Base-by-base conservation (phyloP, 2,329 filamentous ascomycete genomes). In the Nigrospora sphaerica region DNA sequence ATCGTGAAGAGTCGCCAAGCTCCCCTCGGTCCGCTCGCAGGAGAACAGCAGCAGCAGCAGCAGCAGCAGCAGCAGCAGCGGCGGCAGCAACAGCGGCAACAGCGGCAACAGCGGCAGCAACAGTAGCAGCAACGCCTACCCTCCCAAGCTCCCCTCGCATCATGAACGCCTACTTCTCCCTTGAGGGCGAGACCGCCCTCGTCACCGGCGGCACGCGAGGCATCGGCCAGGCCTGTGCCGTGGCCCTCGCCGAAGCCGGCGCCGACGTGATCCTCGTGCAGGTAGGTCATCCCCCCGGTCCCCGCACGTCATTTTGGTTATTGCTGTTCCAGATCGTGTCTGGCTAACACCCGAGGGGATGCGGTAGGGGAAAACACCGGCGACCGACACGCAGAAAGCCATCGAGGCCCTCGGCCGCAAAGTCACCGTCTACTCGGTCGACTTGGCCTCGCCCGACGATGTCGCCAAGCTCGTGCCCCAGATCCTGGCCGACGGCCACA, bases 321-420 rank as follows among this genome's bases (percentile, higher is more conserved):
- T 12, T 10, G 23, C 7, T 10, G 23, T 28, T 9, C 23, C 23
- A 2, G 7, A 10, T 28, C 23, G 23, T 28, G 23, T 10, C 23
- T 9, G 23, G 7, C 23, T 36, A 36, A 36, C 6, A n/a, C 34
- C 34, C 6, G 2, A 28, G 7, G 23, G 23, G 23, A 9, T 2
- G 11, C 36, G 23, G 23, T 45, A 75, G 72, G 64, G 73, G 42
- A 68, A 73, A 49, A 63, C 65, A 13, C 59, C 61, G 14, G 62
- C 62, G 31, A 70, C 65, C 4, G 58, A 53, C 17, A 91, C 86
- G 10, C 78, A 81, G 56, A 62, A 78, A 36, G 71, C 74, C 12
- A 75, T 91, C 57, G 76, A 81, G 59, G 70, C 74, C 35, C 75
- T 88, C 7, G 83, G 83, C 49, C 81, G 85, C 53, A 82, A 78